A percentile compares a stretch with the other conserved stretches of the same genome.
phyloP scores from a whole-genome alignment of 306 rosid genomes.

The Dryas octopetala region DNA sequence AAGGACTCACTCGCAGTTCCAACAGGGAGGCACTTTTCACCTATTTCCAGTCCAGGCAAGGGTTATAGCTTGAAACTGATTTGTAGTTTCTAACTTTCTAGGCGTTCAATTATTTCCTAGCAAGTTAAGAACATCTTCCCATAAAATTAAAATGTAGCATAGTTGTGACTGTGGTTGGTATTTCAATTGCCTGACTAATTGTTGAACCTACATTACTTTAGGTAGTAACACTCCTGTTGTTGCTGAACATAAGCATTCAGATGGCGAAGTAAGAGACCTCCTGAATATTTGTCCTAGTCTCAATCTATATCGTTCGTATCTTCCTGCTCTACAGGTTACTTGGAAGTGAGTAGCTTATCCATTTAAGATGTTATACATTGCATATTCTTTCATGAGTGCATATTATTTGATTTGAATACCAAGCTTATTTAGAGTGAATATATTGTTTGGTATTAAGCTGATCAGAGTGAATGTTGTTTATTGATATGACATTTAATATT shows the following conservation, averaged over 20 bases:
- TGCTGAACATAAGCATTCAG: constrained; percentile 22
- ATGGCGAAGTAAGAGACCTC: constrained; percentile 29
- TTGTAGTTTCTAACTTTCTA: neutral
- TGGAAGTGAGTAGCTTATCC: constrained; percentile 64
- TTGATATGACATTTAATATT: neutral
- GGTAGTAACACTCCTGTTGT: constrained; percentile 25
- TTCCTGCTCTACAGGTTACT: constrained; percentile 45
- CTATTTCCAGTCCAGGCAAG: constrained; percentile 13
- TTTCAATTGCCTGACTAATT: constrained; percentile 13
- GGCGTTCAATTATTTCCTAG: neutral
- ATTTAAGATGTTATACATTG: constrained; percentile 20
- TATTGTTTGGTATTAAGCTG: neutral
- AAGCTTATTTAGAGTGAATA: neutral
- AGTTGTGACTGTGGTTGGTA: neutral
- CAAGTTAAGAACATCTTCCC: too few species aligned
- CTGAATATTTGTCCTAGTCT: constrained; percentile 24
- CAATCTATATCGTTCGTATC: constrained; percentile 9
- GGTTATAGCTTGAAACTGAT: neutral
- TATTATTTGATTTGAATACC: constrained; percentile 6
- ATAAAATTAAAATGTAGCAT: neutral
- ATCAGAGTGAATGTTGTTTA: neutral
- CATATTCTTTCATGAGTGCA: constrained; percentile 9
- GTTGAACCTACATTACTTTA: constrained; percentile 16
- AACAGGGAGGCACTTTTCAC: constrained; percentile 14
- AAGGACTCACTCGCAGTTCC: constrained; percentile 12